Conservation (phyloP, 257 asterid genomes). For the Catharanthus roseus region DNA sequence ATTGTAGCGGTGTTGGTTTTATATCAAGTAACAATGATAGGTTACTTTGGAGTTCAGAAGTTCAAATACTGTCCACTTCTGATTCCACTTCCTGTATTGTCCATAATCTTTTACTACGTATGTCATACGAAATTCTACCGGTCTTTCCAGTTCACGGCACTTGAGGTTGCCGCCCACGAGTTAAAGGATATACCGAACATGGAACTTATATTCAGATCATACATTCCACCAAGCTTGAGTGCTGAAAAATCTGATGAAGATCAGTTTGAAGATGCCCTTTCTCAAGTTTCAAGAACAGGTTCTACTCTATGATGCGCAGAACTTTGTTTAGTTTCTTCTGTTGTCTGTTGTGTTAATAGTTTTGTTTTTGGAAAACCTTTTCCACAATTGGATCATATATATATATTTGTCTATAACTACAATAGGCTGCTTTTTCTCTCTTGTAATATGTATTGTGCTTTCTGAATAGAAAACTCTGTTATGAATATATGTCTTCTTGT, state of each 20-base stretch:
- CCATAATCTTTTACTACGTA: constrained; percentile 38
- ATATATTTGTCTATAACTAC: constrained; percentile 2
- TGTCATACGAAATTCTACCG: constrained; percentile 58
- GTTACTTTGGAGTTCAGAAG: constrained; percentile 48
- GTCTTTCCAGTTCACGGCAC: constrained; percentile 56
- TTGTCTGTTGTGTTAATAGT: neutral
- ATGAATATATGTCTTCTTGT: too few species aligned
- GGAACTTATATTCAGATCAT: constrained; percentile 61
- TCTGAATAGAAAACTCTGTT: too few species aligned
- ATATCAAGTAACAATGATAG: constrained; percentile 72
- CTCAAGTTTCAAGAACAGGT: constrained; percentile 47
- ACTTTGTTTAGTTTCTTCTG: neutral
- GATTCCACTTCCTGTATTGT: constrained; percentile 50
- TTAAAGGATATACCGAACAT: constrained; percentile 64
- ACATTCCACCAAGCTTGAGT: constrained; percentile 60
- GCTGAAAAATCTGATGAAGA: constrained; percentile 59
- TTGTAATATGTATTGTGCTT: neutral
- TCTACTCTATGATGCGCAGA: constrained; percentile 21
- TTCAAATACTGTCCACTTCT: constrained; percentile 46
- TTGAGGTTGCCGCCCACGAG: constrained; percentile 57
- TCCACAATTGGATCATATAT: neutral
- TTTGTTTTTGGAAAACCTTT: neutral
- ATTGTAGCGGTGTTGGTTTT: constrained; percentile 55
- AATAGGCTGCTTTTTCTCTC: neutral
- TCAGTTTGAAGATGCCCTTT: constrained; percentile 63